Conservation (phyloP, 2,329 filamentous ascomycete species). For the Ophiostoma sp. region DNA sequence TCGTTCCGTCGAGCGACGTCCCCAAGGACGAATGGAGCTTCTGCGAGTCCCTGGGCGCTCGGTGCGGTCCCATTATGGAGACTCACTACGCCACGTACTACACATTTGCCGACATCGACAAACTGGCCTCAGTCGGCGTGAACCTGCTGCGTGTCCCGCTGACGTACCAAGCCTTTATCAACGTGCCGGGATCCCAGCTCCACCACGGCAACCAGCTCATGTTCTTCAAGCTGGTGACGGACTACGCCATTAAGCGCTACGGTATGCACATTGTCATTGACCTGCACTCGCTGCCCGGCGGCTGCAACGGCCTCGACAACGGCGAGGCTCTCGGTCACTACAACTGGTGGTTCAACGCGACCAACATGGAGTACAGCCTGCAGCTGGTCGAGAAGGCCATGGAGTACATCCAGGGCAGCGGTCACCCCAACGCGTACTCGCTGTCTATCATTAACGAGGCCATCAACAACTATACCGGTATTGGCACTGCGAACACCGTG, state of each 20-base stretch:
- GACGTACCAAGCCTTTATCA: constrained; percentile 19
- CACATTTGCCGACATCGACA: constrained; percentile 19
- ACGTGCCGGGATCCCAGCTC: constrained; percentile 16
- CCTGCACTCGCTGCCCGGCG: constrained; percentile 19
- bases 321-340: constrained; percentile 12
- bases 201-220: constrained; percentile 18
- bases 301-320: constrained; percentile 20
- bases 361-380: constrained; percentile 21
- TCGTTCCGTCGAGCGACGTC: constrained; percentile 8
- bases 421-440: constrained; percentile 16
- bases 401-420: constrained; percentile 13
- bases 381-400: constrained; percentile 16
- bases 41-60: constrained; percentile 18
- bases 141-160: constrained; percentile 20
- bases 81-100: constrained; percentile 20
- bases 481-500: constrained; percentile 13
- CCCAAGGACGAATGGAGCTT: constrained; percentile 19
- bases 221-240: constrained; percentile 15
- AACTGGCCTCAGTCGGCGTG: constrained; percentile 16
- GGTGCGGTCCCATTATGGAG: constrained; percentile 18
- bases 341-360: constrained; percentile 21
- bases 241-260: constrained; percentile 16
- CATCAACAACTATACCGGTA: constrained; percentile 3
- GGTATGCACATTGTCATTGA: constrained; percentile 21
- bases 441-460: constrained; percentile 21